A percentile compares a stretch with the other conserved stretches of the same genome.
Conservation (phyloP, 306 rosid genomes). For the Abrus pulchellus region DNA sequence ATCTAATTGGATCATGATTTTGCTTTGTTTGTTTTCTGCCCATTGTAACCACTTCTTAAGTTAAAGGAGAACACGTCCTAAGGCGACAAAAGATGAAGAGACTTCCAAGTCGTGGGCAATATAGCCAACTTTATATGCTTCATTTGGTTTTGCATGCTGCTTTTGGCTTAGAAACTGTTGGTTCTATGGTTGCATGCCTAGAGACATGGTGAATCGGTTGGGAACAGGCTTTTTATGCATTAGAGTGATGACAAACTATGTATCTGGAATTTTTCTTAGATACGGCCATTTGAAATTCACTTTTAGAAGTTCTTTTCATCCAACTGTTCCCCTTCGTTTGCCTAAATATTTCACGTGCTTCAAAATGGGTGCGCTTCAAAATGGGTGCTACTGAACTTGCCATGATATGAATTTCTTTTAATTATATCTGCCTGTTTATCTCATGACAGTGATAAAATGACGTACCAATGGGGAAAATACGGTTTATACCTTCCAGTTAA, state of each 20-base stretch:
- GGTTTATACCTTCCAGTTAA: neutral
- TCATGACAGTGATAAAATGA: neutral
- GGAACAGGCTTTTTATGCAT: slow-evolving; percentile 56
- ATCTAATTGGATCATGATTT: slow-evolving; percentile 83
- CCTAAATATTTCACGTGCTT: neutral
- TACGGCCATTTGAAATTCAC: slow-evolving; percentile 49
- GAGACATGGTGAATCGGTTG: slow-evolving; percentile 59
- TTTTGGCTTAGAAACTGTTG: slow-evolving; percentile 62
- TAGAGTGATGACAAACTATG: slow-evolving; percentile 62
- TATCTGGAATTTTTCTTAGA: slow-evolving; percentile 59
- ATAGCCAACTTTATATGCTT: slow-evolving; percentile 59
- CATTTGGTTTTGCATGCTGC: slow-evolving; percentile 57
- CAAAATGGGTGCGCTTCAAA: neutral
- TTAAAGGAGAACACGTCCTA: slow-evolving; percentile 48
- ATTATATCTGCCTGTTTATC: neutral
- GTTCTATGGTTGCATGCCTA: slow-evolving; percentile 65
- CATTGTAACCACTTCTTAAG: slow-evolving; percentile 62
- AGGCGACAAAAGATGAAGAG: slow-evolving; percentile 54
- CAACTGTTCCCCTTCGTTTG: slow-evolving; percentile 28
- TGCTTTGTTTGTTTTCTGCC: slow-evolving; percentile 52
- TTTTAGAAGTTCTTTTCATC: slow-evolving; percentile 45
- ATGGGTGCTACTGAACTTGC: neutral
- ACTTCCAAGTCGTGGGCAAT: slow-evolving; percentile 54
- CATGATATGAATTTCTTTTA: neutral
- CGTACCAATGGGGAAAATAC: neutral